Conservation (phyloP, 108 stramenopile genomes). For the Nitzschia palea region DNA sequence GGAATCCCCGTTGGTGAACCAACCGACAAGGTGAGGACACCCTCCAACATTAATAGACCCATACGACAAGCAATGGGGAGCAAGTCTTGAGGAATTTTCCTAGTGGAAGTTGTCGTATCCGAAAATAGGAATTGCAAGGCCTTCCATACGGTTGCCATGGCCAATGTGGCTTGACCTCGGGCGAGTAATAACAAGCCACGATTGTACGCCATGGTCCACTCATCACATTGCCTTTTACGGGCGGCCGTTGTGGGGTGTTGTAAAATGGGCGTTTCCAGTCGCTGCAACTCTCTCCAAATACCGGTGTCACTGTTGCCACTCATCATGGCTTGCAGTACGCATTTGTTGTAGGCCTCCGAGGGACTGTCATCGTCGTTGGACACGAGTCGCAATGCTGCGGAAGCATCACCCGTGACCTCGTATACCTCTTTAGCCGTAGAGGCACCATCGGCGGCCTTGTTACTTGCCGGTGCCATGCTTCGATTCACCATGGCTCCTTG, state of each 20-base stretch:
- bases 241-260: not conserved
- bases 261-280: not conserved
- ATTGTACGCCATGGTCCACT: constrained; percentile 39
- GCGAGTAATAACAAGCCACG: constrained; percentile 31
- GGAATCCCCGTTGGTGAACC: not conserved
- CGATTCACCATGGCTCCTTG: too few relatives aligned
- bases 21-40: constrained; percentile 20
- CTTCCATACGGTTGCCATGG: constrained; percentile 8
- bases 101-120: not conserved
- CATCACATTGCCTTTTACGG: constrained; percentile 13
- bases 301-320: not conserved
- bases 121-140: constrained; percentile 16
- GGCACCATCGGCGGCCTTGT: not conserved
- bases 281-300: not conserved
- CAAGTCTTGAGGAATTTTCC: constrained; percentile 13
- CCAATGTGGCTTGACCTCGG: constrained; percentile 12
- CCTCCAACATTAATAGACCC: constrained; percentile 44
- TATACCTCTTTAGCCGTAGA: constrained; percentile 25
- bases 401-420: constrained; percentile 39
- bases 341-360: constrained; percentile 32
- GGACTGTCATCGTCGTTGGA: not conserved
- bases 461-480: too few relatives aligned
- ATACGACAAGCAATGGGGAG: constrained; percentile 31
- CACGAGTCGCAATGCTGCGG: constrained; percentile 32
- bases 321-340: constrained; percentile 22